Evolutionary conservation across 768 basidiomycete species (phyloP).

Genomic region (Tephrocybe sp.): DNA sequence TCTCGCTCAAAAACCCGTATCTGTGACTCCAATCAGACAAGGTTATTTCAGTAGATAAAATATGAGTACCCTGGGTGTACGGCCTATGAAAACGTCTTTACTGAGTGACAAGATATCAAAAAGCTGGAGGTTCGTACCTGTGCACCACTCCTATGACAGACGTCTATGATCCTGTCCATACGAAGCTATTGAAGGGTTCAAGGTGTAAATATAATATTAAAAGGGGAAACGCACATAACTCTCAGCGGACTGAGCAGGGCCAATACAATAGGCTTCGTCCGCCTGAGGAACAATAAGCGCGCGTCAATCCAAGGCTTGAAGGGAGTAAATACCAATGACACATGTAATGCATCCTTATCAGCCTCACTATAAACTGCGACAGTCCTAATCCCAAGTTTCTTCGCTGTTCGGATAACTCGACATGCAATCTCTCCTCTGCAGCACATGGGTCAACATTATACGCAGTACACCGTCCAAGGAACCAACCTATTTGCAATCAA

Average conservation of each 20-base stretch:
- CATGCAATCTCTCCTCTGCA: conserved; percentile 92
- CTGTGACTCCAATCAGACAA: conserved; percentile 30
- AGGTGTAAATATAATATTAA: background rate
- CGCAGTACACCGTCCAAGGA: conserved; percentile 29
- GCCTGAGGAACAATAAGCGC: conserved; percentile 39
- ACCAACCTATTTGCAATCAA: conserved; percentile 28
- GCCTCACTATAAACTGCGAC: conserved; percentile 92
- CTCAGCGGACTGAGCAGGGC: conserved; percentile 83
- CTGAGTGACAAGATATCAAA: background rate
- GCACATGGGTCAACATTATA: conserved; percentile 1
- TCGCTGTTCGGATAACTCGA: conserved; percentile 88
- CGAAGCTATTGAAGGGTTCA: conserved; percentile 51
- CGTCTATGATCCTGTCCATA: conserved; percentile 85
- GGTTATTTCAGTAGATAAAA: background rate
- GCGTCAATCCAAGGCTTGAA: background rate
- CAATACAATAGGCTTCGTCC: conserved; percentile 90
- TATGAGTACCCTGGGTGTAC: conserved; percentile 80
- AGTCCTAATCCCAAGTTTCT: conserved; percentile 83
- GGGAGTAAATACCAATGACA: conserved; percentile 55
- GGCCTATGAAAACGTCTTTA: conserved; percentile 45
- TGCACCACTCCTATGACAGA: conserved; percentile 78
- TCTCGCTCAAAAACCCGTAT: conserved; percentile 92
- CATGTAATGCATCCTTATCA: conserved; percentile 79
- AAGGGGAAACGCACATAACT: conserved; percentile 68
- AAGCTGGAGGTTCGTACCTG: conserved; percentile 52